Evolutionary conservation across 805 yeast genomes (phyloP).

Genomic region (Monosporozyma aerobia): DNA sequence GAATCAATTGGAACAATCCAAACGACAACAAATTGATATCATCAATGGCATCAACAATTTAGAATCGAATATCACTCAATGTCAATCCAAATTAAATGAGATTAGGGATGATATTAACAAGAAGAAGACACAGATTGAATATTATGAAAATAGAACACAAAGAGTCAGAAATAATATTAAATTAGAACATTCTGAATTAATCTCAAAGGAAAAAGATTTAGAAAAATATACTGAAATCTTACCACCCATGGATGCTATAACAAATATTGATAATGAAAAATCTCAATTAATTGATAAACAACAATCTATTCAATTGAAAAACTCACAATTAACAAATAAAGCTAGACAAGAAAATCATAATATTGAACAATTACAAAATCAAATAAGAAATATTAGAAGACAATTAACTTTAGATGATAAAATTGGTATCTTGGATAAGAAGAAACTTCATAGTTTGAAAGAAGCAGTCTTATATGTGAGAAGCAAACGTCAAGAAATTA

Average conservation of each 20-base stretch:
- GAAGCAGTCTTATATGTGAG: constrained; percentile 29
- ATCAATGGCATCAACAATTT: background rate
- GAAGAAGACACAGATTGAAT: constrained; percentile 12
- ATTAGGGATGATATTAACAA: constrained; percentile 12
- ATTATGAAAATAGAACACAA: constrained; percentile 16
- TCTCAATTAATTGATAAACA: constrained; percentile 16
- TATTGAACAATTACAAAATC: constrained; percentile 29
- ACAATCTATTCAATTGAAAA: constrained; percentile 9
- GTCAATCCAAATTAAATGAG: constrained; percentile 12
- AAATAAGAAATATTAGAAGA: constrained; percentile 30
- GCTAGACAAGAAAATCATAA: constrained; percentile 34
- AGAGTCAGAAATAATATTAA: constrained; percentile 12
- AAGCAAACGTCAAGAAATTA: constrained; percentile 31
- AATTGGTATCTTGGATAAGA: constrained; percentile 36
- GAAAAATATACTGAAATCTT: background rate
- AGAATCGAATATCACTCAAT: constrained; percentile 1
- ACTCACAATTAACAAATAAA: constrained; percentile 24
- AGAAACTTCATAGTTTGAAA: constrained; percentile 27
- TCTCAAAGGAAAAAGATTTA: constrained; percentile 4
- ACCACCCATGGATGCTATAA: constrained; percentile 14
- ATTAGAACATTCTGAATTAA: constrained; percentile 6
- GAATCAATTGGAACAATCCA: constrained; percentile 5
- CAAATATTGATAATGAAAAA: constrained; percentile 15
- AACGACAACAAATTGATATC: constrained; percentile 5
- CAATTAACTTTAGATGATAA: constrained; percentile 42